Conservation (phyloP, 116 monocot genomes). For the Posidonia oceanica region DNA sequence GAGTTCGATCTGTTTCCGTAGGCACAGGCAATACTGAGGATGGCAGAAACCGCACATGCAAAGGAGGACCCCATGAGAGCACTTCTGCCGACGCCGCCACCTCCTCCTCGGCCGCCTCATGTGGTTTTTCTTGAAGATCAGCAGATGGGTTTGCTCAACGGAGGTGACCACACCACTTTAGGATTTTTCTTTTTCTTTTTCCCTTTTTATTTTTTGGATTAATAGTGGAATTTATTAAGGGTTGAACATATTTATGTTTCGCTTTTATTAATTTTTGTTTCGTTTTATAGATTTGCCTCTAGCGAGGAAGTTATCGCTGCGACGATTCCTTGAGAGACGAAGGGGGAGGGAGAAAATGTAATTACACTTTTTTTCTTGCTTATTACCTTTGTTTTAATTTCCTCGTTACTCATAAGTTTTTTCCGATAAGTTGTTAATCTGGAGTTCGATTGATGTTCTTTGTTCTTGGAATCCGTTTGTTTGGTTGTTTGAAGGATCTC, state of each 20-base stretch:
- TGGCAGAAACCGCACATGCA: not conserved
- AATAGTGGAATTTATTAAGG: too few species aligned
- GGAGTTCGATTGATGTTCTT: too few species aligned
- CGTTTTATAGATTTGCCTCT: not conserved
- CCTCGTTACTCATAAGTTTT: too few species aligned
- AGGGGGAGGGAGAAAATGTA: not conserved
- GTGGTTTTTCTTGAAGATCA: not conserved
- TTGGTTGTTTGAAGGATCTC: too few species aligned
- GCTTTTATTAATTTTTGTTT: too few species aligned
- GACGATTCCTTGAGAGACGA: not conserved
- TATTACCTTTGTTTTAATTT: too few species aligned
- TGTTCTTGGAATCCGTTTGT: too few species aligned
- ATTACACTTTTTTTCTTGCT: too few species aligned
- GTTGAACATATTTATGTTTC: too few species aligned
- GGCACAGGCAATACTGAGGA: constrained; percentile 1
- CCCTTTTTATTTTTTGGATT: too few species aligned
- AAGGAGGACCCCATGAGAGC: not conserved
- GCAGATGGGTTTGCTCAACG: not conserved
- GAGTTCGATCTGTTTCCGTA: not conserved
- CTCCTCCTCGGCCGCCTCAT: not conserved
- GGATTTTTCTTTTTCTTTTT: not conserved
- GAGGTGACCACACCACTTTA: not conserved
- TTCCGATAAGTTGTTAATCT: too few species aligned
- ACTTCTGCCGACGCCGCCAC: not conserved
- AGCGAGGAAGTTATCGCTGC: not conserved